phyloP scores from a whole-genome alignment of 2,329 filamentous ascomycete species.

The Epichloe elymi region DNA sequence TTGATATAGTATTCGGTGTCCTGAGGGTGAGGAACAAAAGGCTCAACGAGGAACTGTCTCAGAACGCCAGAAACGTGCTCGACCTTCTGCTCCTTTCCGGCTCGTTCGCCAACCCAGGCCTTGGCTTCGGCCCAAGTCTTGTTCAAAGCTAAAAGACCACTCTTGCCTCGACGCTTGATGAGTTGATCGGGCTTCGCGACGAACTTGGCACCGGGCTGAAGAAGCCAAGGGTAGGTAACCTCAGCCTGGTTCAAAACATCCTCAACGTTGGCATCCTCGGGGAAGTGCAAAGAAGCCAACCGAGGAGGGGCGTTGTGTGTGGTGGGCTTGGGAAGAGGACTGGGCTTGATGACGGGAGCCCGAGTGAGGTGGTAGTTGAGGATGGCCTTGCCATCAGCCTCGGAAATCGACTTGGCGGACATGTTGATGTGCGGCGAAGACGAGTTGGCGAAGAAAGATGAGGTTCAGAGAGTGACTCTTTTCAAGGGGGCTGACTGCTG shows the following conservation, averaged over 20 bases:
- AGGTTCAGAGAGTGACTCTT: neutral
- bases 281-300: conserved; percentile 86
- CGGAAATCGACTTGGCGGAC: conserved; percentile 80
- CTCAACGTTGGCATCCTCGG: conserved; percentile 71
- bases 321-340: conserved; percentile 68
- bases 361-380: conserved; percentile 99
- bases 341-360: conserved; percentile 93
- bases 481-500: neutral
- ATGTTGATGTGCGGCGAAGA: conserved; percentile 22
- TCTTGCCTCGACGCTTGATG: conserved; percentile 99
- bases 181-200: conserved; percentile 99
- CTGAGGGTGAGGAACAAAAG: conserved; percentile 89
- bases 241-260: conserved; percentile 90
- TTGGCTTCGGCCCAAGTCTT: conserved; percentile 92
- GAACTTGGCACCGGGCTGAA: conserved; percentile 73
- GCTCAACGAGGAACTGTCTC: conserved; percentile 94
- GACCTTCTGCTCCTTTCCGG: conserved; percentile 84
- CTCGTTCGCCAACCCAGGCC: conserved; percentile 85
- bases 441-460: conserved; percentile 5
- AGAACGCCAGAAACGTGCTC: conserved; percentile 82
- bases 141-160: conserved; percentile 88
- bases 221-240: conserved; percentile 91
- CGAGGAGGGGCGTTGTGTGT: conserved; percentile 89
- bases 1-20: conserved; percentile 99
- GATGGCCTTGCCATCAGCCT: conserved; percentile 99